These are phyloP conservation scores for Neonectria coccinea DNA, from an alignment of 2,329 filamentous ascomycete species.

Conservation along the genomic window DNA sequence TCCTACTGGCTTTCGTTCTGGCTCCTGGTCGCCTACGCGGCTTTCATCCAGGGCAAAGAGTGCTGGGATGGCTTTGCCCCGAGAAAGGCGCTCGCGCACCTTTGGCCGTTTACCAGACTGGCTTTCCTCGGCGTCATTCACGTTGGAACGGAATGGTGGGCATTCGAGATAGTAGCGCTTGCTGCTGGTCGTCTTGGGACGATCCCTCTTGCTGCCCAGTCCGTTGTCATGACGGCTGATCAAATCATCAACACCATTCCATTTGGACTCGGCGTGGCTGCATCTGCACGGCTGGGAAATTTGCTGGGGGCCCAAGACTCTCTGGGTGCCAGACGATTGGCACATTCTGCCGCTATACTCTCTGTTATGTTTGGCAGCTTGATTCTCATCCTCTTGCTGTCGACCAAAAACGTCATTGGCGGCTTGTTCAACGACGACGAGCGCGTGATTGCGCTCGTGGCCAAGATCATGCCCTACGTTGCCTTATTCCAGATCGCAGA, in stretches of 20 bases:
- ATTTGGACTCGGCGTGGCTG: slow-evolving; percentile 86
- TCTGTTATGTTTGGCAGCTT: slow-evolving; percentile 75
- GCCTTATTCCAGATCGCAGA: slow-evolving; percentile 93
- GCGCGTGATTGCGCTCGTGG: slow-evolving; percentile 77
- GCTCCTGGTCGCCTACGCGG: slow-evolving; percentile 78
- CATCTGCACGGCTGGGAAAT: slow-evolving; percentile 82
- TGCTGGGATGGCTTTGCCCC: slow-evolving; percentile 83
- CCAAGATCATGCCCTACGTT: slow-evolving; percentile 84
- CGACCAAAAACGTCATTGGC: slow-evolving; percentile 78
- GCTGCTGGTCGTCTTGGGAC: slow-evolving; percentile 85
- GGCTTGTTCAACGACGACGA: slow-evolving; percentile 85
- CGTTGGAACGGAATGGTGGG: slow-evolving; percentile 94
- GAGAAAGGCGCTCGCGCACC: slow-evolving; percentile 72
- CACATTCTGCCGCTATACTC: slow-evolving; percentile 80
- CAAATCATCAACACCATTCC: slow-evolving; percentile 88
- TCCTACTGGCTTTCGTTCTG: slow-evolving; percentile 88
- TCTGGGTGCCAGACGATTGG: slow-evolving; percentile 75
- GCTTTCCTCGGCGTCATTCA: slow-evolving; percentile 83
- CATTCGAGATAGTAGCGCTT: slow-evolving; percentile 89
- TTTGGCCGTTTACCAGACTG: slow-evolving; percentile 77
- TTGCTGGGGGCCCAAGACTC: slow-evolving; percentile 77
- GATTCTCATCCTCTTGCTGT: slow-evolving; percentile 77
- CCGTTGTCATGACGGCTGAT: slow-evolving; percentile 90
- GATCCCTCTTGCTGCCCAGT: slow-evolving; percentile 82
- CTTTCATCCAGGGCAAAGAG: slow-evolving; percentile 76